phyloP scores from a whole-genome alignment of 2,329 filamentous ascomycete species.

The Aotearoamyces nothofagi region DNA sequence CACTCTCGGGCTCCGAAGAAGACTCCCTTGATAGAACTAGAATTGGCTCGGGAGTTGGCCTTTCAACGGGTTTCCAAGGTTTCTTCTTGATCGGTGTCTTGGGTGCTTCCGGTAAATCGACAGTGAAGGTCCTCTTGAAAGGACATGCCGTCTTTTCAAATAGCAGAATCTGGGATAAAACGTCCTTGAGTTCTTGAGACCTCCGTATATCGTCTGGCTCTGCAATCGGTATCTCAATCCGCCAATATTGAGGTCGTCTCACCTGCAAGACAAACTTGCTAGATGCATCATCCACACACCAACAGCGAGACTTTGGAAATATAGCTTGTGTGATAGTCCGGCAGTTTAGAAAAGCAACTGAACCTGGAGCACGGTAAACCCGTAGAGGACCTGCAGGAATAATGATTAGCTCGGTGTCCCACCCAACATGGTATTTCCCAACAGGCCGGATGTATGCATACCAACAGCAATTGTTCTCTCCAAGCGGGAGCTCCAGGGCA shows the following conservation, averaged over 20 bases:
- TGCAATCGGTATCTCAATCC: constrained; percentile 66
- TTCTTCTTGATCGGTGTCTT: constrained; percentile 49
- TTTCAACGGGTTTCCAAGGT: constrained; percentile 50
- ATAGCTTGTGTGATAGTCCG: constrained; percentile 75
- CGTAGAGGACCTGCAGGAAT: constrained; percentile 46
- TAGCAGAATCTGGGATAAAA: constrained; percentile 57
- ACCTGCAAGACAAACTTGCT: constrained; percentile 78
- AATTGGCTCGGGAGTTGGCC: constrained; percentile 17
- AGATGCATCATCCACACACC: constrained; percentile 75
- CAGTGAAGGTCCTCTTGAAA: constrained; percentile 62
- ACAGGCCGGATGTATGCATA: too few species aligned
- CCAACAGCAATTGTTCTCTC: constrained; percentile 71
- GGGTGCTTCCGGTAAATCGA: constrained; percentile 56
- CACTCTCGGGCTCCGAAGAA: not conserved
- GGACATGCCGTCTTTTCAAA: constrained; percentile 85
- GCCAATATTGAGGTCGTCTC: constrained; percentile 71
- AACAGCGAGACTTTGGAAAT: constrained; percentile 79
- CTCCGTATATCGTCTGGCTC: constrained; percentile 46
- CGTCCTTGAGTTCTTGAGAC: constrained; percentile 51
- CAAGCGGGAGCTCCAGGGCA: constrained; percentile 60
- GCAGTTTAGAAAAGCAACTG: constrained; percentile 78
- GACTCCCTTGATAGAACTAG: not conserved
- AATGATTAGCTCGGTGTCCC: too few species aligned
- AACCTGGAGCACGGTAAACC: constrained; percentile 75
- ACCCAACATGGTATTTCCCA: too few species aligned